These are phyloP conservation scores for Megacollybia marginata DNA, from an alignment of 768 basidiomycete species.

Conservation along the genomic window DNA sequence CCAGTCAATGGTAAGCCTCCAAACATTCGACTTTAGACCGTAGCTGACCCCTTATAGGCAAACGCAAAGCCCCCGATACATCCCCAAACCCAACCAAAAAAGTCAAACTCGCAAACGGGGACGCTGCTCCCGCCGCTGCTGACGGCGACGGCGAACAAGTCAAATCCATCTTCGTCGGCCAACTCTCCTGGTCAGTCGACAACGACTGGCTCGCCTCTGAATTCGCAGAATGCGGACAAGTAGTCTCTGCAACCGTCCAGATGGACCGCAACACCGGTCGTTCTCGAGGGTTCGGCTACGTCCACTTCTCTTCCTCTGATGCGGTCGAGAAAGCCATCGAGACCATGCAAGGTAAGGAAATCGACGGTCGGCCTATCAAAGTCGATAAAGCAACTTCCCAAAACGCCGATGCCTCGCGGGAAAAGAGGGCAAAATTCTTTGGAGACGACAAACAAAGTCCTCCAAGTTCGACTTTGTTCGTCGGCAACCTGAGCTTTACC, in stretches of 20 bases:
- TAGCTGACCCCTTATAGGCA: conserved; percentile 30
- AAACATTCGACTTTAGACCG: background rate
- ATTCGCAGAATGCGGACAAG: conserved; percentile 84
- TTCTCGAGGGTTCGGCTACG: conserved; percentile 82
- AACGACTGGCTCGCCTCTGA: conserved; percentile 91
- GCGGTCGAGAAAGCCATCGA: conserved; percentile 75
- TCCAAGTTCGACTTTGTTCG: conserved; percentile 76
- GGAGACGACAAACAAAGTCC: conserved; percentile 54
- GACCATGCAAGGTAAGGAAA: conserved; percentile 74
- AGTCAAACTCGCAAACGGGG: conserved; percentile 62
- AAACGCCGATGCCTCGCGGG: conserved; percentile 46
- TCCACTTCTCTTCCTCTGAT: conserved; percentile 62
- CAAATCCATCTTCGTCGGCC: conserved; percentile 84
- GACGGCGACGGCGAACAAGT: conserved; percentile 39
- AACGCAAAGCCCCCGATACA: conserved; percentile 76
- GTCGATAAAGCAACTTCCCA: conserved; percentile 72
- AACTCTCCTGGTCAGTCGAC: conserved; percentile 94
- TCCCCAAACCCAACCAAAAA: conserved; percentile 67
- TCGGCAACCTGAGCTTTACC: conserved; percentile 83
- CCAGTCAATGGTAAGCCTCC: conserved; percentile 23
- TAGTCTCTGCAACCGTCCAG: conserved; percentile 84
- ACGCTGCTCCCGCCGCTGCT: conserved; percentile 30
- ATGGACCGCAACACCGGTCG: conserved; percentile 75
- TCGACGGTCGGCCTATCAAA: conserved; percentile 86
- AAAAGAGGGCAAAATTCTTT: conserved; percentile 71